Conservation (phyloP, 306 rosid genomes). For the Dryas drummondii region DNA sequence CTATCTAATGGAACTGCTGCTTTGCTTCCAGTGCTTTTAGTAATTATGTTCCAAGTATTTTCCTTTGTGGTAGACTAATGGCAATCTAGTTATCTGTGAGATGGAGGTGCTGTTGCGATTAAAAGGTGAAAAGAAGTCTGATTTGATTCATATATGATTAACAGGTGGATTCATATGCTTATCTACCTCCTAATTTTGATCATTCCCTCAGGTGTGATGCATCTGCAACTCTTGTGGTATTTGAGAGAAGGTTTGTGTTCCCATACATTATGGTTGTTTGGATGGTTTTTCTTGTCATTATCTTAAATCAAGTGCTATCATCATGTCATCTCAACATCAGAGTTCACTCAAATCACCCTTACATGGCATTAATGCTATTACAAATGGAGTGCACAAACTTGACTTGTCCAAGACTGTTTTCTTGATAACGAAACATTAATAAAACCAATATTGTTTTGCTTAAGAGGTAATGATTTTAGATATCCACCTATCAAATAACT, state of each 20-base stretch:
- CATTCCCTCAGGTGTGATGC: conserved; percentile 63
- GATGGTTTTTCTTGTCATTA: conserved; percentile 13
- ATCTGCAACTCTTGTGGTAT: conserved; percentile 64
- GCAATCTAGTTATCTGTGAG: background rate
- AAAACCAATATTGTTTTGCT: conserved; percentile 2
- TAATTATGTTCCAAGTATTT: conserved; percentile 1
- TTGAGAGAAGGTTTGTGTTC: conserved; percentile 77
- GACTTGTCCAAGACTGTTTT: conserved; percentile 22
- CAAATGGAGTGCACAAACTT: conserved; percentile 20
- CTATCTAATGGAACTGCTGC: background rate
- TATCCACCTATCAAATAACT: conserved; percentile 6
- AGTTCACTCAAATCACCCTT: conserved; percentile 10
- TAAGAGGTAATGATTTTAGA: background rate
- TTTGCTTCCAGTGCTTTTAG: background rate
- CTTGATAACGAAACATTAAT: conserved; percentile 7
- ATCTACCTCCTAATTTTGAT: conserved; percentile 68
- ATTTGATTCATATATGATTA: conserved; percentile 30
- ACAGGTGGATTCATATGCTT: conserved; percentile 88
- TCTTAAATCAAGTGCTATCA: conserved; percentile 3
- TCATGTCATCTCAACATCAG: conserved; percentile 19
- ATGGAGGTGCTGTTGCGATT: background rate
- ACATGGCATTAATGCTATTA: background rate
- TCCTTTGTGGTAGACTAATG: background rate
- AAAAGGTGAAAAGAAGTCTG: conserved; percentile 14
- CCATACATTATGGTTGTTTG: conserved; percentile 14